A percentile compares a stretch with the other conserved stretches of the same genome.
phyloP scores from a whole-genome alignment of 495 filamentous ascomycete genomes.

The Polyplosphaeria fusca region DNA sequence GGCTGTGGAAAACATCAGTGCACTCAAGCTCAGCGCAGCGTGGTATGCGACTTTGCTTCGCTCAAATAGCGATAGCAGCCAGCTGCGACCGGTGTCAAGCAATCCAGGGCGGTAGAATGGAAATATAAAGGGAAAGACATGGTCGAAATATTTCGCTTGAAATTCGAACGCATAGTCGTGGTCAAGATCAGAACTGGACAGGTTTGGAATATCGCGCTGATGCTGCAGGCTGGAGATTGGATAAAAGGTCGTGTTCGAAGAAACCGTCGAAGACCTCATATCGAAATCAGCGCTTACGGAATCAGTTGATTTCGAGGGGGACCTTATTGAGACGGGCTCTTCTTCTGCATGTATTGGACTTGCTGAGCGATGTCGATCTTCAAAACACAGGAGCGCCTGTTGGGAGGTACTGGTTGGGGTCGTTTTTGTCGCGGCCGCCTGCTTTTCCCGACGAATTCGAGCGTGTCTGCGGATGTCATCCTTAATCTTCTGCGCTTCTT shows the following conservation, averaged over 20 bases:
- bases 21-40: constrained; percentile 1
- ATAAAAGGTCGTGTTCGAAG: too few species aligned
- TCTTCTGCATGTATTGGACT: constrained; percentile 6
- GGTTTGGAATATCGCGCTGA: neutral
- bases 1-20: constrained; percentile 2
- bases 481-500: constrained; percentile 2
- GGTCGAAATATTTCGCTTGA: constrained; percentile 7
- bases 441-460: neutral
- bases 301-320: neutral
- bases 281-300: too few species aligned
- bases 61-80: neutral
- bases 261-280: too few species aligned
- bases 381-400: too few species aligned
- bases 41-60: constrained; percentile 10
- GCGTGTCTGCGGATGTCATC: neutral
- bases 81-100: constrained; percentile 13
- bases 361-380: neutral
- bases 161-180: constrained; percentile 1
- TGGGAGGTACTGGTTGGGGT: too few species aligned
- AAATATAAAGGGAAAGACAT: constrained; percentile 2
- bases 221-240: neutral
- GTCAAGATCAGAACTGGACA: neutral
- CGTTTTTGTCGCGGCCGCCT: neutral
- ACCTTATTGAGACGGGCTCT: constrained; percentile 1
- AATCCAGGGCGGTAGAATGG: constrained; percentile 7